Evolutionary conservation across 305 asterid genomes (phyloP).

Genomic region (Fraxinus albicans): DNA sequence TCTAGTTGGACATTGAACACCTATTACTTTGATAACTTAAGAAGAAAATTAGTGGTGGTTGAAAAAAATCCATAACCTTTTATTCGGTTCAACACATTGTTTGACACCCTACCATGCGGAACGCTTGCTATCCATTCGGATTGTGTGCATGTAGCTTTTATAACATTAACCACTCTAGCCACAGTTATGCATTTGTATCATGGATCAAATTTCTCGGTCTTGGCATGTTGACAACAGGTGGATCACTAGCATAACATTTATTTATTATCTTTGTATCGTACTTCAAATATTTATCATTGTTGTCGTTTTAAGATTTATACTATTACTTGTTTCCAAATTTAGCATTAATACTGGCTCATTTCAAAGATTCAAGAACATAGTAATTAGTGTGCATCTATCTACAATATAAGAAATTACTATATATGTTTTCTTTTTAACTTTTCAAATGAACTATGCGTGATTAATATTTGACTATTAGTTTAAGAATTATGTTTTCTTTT

Average conservation of each 20-base stretch:
- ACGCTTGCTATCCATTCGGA: neutral
- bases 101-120: neutral
- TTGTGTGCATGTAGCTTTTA: neutral
- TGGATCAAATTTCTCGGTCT: too few species aligned
- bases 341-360: neutral
- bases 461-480: neutral
- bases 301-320: too few species aligned
- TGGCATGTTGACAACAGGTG: neutral
- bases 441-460: neutral
- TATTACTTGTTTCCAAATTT: neutral
- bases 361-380: too few species aligned
- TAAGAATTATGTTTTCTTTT: conserved; percentile 23
- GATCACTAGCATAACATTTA: too few species aligned
- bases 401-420: too few species aligned
- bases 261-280: neutral
- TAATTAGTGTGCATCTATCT: too few species aligned
- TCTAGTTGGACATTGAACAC: neutral
- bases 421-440: neutral
- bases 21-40: too few species aligned
- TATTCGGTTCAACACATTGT: neutral
- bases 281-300: too few species aligned
- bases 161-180: neutral
- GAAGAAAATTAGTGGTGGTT: neutral
- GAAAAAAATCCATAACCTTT: too few species aligned
- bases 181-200: neutral